Base-by-base conservation (phyloP, 106 monocot genomes). In the Allium cepa region DNA sequence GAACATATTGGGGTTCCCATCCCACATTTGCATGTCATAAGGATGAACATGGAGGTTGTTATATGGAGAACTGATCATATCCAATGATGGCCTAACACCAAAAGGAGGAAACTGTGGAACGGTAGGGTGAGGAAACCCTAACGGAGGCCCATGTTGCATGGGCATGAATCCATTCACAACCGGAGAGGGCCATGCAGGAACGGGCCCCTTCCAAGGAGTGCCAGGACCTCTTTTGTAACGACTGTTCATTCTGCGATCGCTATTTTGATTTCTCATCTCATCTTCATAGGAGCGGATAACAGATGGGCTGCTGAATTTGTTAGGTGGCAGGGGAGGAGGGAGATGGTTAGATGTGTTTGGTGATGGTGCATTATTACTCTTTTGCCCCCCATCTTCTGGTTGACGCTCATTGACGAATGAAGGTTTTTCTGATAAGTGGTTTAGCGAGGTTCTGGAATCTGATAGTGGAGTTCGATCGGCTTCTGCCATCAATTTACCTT, bases 161-260 rank as follows among this genome's bases (percentile, higher is more conserved):
- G 85, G 92, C 12, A 87, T 76, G 58, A 89, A 97, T 47, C 92
- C 92, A 81, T 99, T 93, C 46, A 46, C 68, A 28, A 67, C 67
- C 55, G 72, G 69, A 57, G 77, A 73, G 5, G 87, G 82, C 49
- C 81, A 69, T 53, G 80, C 74, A 91, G 89, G 90, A 27, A 68
- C 69, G 10, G 78, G 76, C 11, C 74, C 76, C 67, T 84, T 97
- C 96, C 92, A 89, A 70, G 76, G 56, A 75, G 80, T 76, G 46
- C 81, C 81, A n/a, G 74, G 84, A 4, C 72, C 80, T 72, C 82
- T 84, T 59, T 59, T 79, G 28, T 84, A 79, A n/a, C 79, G 78
- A 17, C 26, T 36, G 53, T 26, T 79, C 9, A 67, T 63, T 72
- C 78, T 96, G 22, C 77, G 78, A 13, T 90, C 90, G 10, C 46